Conservation (phyloP, 352 stramenopile genomes). For the Phytophthora idaei region DNA sequence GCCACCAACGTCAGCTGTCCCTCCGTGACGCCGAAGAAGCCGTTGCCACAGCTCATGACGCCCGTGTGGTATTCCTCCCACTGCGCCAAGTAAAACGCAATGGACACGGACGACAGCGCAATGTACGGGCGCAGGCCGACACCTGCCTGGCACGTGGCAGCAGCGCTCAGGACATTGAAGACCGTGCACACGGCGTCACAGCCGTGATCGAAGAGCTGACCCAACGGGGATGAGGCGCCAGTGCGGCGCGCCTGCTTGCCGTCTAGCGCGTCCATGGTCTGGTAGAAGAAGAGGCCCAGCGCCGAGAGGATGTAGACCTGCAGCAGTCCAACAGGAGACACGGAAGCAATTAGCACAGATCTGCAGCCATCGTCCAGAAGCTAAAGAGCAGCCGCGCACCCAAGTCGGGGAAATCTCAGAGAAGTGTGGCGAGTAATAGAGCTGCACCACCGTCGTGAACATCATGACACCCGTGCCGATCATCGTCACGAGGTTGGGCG, state of each 20-base stretch:
- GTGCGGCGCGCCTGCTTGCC: constrained; percentile 98
- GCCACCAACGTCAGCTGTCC: constrained; percentile 80
- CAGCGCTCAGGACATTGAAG: constrained; percentile 82
- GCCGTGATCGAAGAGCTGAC: constrained; percentile 98
- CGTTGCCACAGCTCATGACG: constrained; percentile 90
- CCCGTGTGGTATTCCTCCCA: constrained; percentile 92
- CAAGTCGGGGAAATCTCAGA: constrained; percentile 65
- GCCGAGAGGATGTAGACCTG: constrained; percentile 76
- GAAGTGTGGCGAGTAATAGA: constrained; percentile 76
- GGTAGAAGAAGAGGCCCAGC: constrained; percentile 92
- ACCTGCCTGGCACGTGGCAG: constrained; percentile 64
- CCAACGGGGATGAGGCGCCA: constrained; percentile 93
- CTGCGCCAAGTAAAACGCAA: constrained; percentile 86
- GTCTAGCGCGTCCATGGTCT: constrained; percentile 99
- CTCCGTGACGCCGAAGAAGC: constrained; percentile 84
- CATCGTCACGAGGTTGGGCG: constrained; percentile 92
- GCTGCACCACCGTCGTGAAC: constrained; percentile 78
- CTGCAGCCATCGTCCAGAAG: neutral
- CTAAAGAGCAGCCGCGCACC: constrained; percentile 27
- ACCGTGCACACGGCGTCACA: constrained; percentile 86
- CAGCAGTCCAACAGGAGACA: constrained; percentile 5
- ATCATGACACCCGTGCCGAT: constrained; percentile 82
- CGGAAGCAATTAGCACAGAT: neutral
- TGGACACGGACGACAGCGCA: constrained; percentile 77
- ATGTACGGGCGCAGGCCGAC: constrained; percentile 50